Evolutionary conservation across 164 flowering plant genomes (phyloP).

Genomic region (Protea cynaroides): DNA sequence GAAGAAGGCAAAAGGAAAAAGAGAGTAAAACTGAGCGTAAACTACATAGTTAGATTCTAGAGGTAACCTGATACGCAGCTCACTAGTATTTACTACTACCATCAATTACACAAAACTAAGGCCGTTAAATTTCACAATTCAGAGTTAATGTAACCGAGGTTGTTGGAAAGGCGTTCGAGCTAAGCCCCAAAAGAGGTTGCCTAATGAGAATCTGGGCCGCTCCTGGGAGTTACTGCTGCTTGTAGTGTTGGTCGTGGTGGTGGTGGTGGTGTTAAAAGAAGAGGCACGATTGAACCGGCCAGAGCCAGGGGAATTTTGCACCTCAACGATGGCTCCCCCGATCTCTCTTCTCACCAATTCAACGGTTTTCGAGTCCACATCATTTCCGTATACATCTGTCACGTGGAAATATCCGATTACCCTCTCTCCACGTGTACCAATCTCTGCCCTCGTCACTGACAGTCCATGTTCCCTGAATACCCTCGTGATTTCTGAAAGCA

Average conservation of each 20-base stretch:
- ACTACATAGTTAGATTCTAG: too few relatives aligned
- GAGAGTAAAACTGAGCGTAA: too few relatives aligned
- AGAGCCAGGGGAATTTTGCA: slow-evolving; percentile 20
- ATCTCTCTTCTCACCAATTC: slow-evolving; percentile 52
- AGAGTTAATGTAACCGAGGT: slow-evolving; percentile 47
- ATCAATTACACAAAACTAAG: too few relatives aligned
- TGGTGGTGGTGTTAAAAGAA: slow-evolving; percentile 3
- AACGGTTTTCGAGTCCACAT: slow-evolving; percentile 32
- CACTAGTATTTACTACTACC: too few relatives aligned
- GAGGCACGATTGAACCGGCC: slow-evolving; percentile 12
- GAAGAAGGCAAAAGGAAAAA: too few relatives aligned
- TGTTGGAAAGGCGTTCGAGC: slow-evolving; percentile 65
- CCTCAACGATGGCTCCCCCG: slow-evolving; percentile 39
- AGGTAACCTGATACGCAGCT: too few relatives aligned
- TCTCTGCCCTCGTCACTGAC: slow-evolving; percentile 57
- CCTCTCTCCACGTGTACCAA: slow-evolving; percentile 45
- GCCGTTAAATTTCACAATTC: slow-evolving; percentile 1
- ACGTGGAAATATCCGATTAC: slow-evolving; percentile 70
- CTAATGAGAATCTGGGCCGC: slow-evolving; percentile 47
- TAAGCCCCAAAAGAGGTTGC: slow-evolving; percentile 74
- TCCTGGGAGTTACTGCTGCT: slow-evolving; percentile 18
- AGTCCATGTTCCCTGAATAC: slow-evolving; percentile 77
- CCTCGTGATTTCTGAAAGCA: slow-evolving; percentile 72
- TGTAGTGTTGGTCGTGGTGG: too few relatives aligned
- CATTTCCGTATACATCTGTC: slow-evolving; percentile 52